Conservation (phyloP, 257 asterid genomes). For the Jaltomata sinuosa region DNA sequence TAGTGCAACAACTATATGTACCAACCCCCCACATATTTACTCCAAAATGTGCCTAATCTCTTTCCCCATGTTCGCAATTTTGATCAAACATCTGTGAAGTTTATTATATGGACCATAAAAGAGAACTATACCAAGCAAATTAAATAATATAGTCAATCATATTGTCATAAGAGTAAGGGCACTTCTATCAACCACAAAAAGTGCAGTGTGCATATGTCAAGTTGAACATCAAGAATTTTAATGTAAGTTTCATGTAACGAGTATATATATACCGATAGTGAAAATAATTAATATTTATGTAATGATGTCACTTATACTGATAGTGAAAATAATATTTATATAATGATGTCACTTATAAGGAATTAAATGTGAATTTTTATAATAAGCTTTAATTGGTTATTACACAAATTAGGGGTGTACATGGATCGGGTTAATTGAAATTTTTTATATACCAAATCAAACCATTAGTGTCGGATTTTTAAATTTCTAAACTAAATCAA, state of each 20-base stretch:
- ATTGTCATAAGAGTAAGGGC: not conserved
- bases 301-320: no score
- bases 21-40: not conserved
- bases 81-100: not conserved
- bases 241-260: not conserved
- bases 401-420: no score
- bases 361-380: no score
- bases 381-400: not conserved
- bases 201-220: not conserved
- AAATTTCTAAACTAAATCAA: no score
- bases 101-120: not conserved
- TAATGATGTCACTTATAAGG: not conserved
- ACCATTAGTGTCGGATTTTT: no score
- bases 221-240: not conserved
- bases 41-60: not conserved
- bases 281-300: no score
- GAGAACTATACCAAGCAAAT: not conserved
- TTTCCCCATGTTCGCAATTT: not conserved
- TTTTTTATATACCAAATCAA: no score
- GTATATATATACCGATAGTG: no score
- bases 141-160: not conserved
- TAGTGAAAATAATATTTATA: not conserved
- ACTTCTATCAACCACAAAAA: not conserved
- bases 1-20: not conserved
- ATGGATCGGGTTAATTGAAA: no score